Conservation (phyloP, 495 filamentous ascomycete genomes). For the Umbilicaria muhlenbergii region DNA sequence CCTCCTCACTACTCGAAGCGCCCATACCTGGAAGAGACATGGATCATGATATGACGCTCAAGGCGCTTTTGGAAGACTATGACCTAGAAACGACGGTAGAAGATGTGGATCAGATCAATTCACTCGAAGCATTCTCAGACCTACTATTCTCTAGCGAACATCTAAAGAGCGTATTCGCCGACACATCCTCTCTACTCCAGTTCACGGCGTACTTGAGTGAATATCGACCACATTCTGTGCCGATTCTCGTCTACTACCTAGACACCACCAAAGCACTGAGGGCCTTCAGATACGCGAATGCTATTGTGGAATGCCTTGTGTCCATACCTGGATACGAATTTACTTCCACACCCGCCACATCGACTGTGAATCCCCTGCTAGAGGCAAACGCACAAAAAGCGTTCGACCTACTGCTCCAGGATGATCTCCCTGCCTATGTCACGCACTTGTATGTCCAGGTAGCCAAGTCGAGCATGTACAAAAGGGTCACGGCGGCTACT, state of each 20-base stretch:
- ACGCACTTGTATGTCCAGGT: constrained; percentile 44
- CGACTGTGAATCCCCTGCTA: constrained; percentile 36
- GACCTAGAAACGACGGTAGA: constrained; percentile 1
- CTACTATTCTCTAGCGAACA: constrained; percentile 50
- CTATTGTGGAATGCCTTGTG: constrained; percentile 38
- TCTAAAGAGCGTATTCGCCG: constrained; percentile 41
- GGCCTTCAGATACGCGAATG: constrained; percentile 56
- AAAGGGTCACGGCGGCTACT: constrained; percentile 40
- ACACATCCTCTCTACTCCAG: constrained; percentile 49
- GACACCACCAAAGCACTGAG: constrained; percentile 49
- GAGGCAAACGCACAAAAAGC: constrained; percentile 42
- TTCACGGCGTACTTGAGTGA: constrained; percentile 54
- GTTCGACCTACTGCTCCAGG: constrained; percentile 43
- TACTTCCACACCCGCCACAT: constrained; percentile 22
- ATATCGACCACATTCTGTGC: constrained; percentile 57
- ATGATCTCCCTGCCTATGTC: constrained; percentile 61
- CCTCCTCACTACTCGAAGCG: no score
- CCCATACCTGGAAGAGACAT: no score
- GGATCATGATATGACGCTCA: no score
- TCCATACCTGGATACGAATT: constrained; percentile 30
- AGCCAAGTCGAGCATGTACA: constrained; percentile 41
- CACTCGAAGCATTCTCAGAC: constrained; percentile 45
- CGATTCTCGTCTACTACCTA: constrained; percentile 55
- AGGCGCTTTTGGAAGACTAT: no score
- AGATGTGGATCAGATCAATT: constrained; percentile 5